Base-by-base conservation (phyloP, 495 filamentous ascomycete species). In the Podospora australis region DNA sequence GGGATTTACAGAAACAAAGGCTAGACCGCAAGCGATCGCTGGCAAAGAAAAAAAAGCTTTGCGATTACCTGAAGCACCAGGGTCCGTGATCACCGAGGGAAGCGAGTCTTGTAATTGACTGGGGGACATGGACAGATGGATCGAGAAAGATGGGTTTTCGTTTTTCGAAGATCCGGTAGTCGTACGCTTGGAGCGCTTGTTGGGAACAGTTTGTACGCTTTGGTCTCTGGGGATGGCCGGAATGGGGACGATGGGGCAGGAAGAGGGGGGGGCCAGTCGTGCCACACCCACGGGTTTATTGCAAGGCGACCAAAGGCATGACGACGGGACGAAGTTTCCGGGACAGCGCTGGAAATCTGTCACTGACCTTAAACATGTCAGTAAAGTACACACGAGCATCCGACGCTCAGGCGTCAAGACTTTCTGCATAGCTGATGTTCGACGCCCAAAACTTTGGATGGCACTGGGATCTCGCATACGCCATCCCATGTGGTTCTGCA, bases 1-100 rank as follows among this genome's bases (percentile, higher is more conserved):
- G 55, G 48, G 45, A 38, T 49, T 50, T 49, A 52, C 55, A 56
- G 64, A 66, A 68, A 68, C 65, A 62, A 60, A 60, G 58, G 58
- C 58, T 59, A 64, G n/a, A 64, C 55, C 53, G 56, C 54, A 45
- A 56, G 32, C 53, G 56, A 56, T 60, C 53, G 52, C 29, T 42
- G 32, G 28, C n/a, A 36, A 20, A 47, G 19, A 30, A 25, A 45
- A 39, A 19, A 24, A 44, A 42, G 17, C 38, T 13, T 40, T 21
- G 26, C 39, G 30, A 24, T 53, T 26, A 23, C 13, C 30, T 20
- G 36, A 38, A 45, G 50, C 19, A 22, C 24, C 32, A 36, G 59
- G 63, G 54, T 52, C 40, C 50, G 28, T 58, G 58, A 59, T 62
- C 53, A 46, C 32, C 53, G 28, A 38, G 39, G 45, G 52, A 62